A percentile compares a stretch with the other conserved stretches of the same genome.
Evolutionary conservation across 2,329 filamentous ascomycete species (phyloP).

Genomic region (Beauveria asiatica): DNA sequence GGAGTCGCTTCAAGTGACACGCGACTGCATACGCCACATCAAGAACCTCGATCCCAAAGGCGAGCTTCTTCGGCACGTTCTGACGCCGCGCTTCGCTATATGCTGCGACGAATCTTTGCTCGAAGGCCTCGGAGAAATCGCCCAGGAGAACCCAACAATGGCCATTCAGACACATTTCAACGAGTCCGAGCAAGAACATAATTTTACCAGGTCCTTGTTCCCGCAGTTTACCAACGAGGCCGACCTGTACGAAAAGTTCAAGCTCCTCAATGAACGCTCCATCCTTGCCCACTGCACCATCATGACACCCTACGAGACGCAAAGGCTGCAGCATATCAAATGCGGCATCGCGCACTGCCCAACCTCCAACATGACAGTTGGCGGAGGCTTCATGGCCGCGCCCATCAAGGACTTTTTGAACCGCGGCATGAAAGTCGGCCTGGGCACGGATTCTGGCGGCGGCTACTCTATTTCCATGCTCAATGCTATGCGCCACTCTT

Average conservation of each 20-base stretch:
- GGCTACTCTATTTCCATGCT: conserved; percentile 54
- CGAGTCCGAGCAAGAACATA: conserved; percentile 53
- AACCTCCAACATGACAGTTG: conserved; percentile 54
- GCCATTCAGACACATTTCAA: conserved; percentile 61
- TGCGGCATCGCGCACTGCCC: conserved; percentile 59
- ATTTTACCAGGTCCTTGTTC: conserved; percentile 45
- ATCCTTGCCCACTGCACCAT: conserved; percentile 62
- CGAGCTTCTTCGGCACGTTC: conserved; percentile 37
- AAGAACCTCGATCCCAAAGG: conserved; percentile 34
- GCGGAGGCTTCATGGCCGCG: conserved; percentile 54
- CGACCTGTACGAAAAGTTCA: conserved; percentile 49
- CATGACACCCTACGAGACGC: conserved; percentile 48
- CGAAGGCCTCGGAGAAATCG: conserved; percentile 45
- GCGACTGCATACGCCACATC: conserved; percentile 40
- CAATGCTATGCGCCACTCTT: conserved; percentile 48
- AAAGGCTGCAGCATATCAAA: conserved; percentile 33
- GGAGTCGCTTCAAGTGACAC: conserved; percentile 41
- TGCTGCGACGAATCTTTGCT: conserved; percentile 49
- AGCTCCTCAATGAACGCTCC: conserved; percentile 43
- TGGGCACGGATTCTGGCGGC: conserved; percentile 57
- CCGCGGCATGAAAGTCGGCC: conserved; percentile 53
- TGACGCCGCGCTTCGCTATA: conserved; percentile 55
- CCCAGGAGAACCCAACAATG: conserved; percentile 36
- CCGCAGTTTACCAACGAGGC: conserved; percentile 47
- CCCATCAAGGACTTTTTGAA: conserved; percentile 49